These are phyloP conservation scores for Fraxinus greggii DNA, from an alignment of 305 asterid species.

Conservation along the genomic window DNA sequence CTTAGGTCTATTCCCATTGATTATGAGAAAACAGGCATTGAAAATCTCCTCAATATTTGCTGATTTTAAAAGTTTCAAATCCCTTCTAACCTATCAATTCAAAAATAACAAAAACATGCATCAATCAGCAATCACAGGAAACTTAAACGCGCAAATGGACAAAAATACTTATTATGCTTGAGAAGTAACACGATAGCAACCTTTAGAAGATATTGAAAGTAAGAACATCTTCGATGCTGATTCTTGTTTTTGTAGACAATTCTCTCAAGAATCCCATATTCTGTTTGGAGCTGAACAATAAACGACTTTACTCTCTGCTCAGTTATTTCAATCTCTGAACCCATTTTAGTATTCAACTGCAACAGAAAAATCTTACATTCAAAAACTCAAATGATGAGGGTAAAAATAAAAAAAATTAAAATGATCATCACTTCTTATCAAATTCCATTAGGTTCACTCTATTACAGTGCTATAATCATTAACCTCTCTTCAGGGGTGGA, in stretches of 20 bases:
- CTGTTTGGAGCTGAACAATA: conserved; percentile 60
- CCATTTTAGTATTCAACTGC: conserved; percentile 36
- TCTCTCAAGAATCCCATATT: conserved; percentile 67
- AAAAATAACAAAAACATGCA: conserved; percentile 1
- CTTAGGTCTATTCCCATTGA: conserved; percentile 73
- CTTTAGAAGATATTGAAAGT: conserved; percentile 82
- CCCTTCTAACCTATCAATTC: conserved; percentile 67
- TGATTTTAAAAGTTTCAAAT: conserved; percentile 67
- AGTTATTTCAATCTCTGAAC: conserved; percentile 45
- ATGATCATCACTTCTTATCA: background rate
- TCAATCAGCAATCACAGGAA: background rate
- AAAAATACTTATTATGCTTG: background rate
- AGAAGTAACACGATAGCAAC: conserved; percentile 25
- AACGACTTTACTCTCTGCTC: conserved; percentile 70
- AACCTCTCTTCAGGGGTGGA: background rate
- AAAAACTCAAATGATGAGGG: background rate
- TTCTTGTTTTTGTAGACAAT: conserved; percentile 90
- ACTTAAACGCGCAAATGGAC: background rate
- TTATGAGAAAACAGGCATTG: conserved; percentile 60
- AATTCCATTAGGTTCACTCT: background rate
- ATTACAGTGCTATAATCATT: background rate
- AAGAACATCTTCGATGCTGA: conserved; percentile 72
- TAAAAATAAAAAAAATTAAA: background rate
- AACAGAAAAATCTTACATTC: background rate
- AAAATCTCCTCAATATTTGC: conserved; percentile 68